Evolutionary conservation across 2,329 filamentous ascomycete genomes (phyloP).

Genomic region (Madurella fahalii): DNA sequence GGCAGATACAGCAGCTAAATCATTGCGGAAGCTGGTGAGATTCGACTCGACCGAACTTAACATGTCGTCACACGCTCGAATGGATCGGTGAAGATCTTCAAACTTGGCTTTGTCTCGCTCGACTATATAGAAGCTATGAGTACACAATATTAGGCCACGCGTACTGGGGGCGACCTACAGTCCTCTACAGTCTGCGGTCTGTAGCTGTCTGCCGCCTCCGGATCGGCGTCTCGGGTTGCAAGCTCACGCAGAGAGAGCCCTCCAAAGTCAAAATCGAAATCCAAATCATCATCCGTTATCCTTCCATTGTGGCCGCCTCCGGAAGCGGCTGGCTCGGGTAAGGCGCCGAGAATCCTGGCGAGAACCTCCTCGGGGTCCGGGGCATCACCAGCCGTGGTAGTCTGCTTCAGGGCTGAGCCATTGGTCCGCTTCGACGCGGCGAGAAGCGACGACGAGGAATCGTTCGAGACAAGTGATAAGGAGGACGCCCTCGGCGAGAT

Average conservation of each 20-base stretch:
- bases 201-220: slow-evolving; percentile 34
- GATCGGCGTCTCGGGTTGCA: slow-evolving; percentile 36
- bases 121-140: slow-evolving; percentile 44
- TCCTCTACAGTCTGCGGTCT: slow-evolving; percentile 64
- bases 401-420: slow-evolving; percentile 63
- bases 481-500: slow-evolving; percentile 70
- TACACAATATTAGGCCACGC: slow-evolving; percentile 7
- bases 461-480: slow-evolving; percentile 70
- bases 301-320: slow-evolving; percentile 12
- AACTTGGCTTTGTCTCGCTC: slow-evolving; percentile 80
- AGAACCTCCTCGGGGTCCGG: slow-evolving; percentile 70
- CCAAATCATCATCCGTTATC: slow-evolving; percentile 51
- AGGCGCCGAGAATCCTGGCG: slow-evolving; percentile 40
- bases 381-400: slow-evolving; percentile 48
- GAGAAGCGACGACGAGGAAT: slow-evolving; percentile 72
- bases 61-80: slow-evolving; percentile 86
- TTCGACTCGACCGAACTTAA: slow-evolving; percentile 90
- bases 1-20: slow-evolving; percentile 84
- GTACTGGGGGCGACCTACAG: slow-evolving; percentile 46
- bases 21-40: slow-evolving; percentile 86
- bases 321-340: slow-evolving; percentile 20
- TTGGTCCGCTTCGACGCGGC: slow-evolving; percentile 61
- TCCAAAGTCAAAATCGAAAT: slow-evolving; percentile 71
- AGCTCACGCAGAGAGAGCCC: slow-evolving; percentile 73
- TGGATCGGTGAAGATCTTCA: slow-evolving; percentile 85